phyloP scores from a whole-genome alignment of 176 grass and related monocot species.

The Ensete ventricosum region DNA sequence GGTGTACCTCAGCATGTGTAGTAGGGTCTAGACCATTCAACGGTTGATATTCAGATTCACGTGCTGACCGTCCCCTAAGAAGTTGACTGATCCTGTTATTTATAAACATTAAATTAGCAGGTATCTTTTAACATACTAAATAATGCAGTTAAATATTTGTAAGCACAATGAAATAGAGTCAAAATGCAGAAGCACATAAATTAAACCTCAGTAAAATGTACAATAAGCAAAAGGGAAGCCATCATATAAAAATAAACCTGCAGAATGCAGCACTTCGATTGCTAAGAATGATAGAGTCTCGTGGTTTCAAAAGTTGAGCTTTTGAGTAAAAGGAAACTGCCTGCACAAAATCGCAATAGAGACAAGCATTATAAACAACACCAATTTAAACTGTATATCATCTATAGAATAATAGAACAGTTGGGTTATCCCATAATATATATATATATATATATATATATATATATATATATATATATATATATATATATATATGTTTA shows the following conservation, averaged over 20 bases:
- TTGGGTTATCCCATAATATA: too few relatives aligned
- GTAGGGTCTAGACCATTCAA: slow-evolving; percentile 94
- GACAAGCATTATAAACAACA: slow-evolving; percentile 21
- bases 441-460: too few relatives aligned
- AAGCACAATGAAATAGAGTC: slow-evolving; percentile 1
- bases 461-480: too few relatives aligned
- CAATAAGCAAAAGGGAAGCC: neutral
- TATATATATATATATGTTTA: too few relatives aligned
- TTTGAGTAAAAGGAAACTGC: slow-evolving; percentile 76
- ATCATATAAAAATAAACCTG: slow-evolving; percentile 51
- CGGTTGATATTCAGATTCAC: slow-evolving; percentile 77
- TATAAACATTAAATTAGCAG: slow-evolving; percentile 14
- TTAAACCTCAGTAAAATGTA: neutral
- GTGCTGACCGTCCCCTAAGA: slow-evolving; percentile 70
- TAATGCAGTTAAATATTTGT: neutral
- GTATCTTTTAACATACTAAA: slow-evolving; percentile 14
- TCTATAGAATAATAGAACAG: neutral
- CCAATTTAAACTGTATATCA: neutral
- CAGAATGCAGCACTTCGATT: slow-evolving; percentile 89
- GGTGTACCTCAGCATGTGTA: slow-evolving; percentile 79
- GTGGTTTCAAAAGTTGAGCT: slow-evolving; percentile 66
- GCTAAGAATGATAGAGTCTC: slow-evolving; percentile 66
- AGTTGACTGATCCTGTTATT: slow-evolving; percentile 59
- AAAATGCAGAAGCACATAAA: slow-evolving; percentile 17
- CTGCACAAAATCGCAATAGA: slow-evolving; percentile 37